Base-by-base conservation (phyloP, 495 filamentous ascomycete genomes). In the Aeminium ludgeri region DNA sequence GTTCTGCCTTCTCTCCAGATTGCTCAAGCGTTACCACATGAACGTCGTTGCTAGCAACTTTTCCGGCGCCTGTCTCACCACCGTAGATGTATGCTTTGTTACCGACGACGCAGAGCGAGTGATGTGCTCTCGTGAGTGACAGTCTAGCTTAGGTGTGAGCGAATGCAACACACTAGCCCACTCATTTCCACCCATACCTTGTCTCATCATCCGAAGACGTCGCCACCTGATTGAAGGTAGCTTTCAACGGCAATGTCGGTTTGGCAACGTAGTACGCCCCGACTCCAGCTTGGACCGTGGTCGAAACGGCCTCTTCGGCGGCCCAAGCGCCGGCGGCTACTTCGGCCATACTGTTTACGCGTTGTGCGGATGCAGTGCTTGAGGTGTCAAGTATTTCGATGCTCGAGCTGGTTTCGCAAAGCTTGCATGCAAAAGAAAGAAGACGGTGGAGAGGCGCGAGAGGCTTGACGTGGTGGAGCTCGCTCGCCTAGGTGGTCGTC, bases 71-170 rank as follows among this genome's bases (percentile, higher is more conserved):
- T 3, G 55, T 59, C 27, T 57, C 46, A 41, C 70, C 70, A 10
- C 70, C 70, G 44, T 70, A 71, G 38, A 73, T 61, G 53, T 69
- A 66, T 3, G 63, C 61, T 35, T 64, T 67, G 45, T 65, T 54
- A 30, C 48, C 48, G 36, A 69, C 49, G 15, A 68, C 53, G 17
- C 62, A 67, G 30, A 71, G 52, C 8, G 63, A 60, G 51, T 72
- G 66, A 34, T 61, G 45, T 3, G 61, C 62, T 34, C 69, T 58
- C 27, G 53, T 54, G 15, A 73, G 58, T 7, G 61, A 64, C 10
- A 45, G 46, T 36, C 49, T 49, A n/a, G 12, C 23, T 25, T 25
- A 3, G 23, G 23, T 25, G 23, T 25, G 23, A 25, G 23, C 23
- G 8, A 8, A 4, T 3, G 23, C 8, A 25, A 25, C 23, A 8